Evolutionary conservation across 495 filamentous ascomycete genomes (phyloP).

Genomic region (Talaromyces stipitatus): DNA sequence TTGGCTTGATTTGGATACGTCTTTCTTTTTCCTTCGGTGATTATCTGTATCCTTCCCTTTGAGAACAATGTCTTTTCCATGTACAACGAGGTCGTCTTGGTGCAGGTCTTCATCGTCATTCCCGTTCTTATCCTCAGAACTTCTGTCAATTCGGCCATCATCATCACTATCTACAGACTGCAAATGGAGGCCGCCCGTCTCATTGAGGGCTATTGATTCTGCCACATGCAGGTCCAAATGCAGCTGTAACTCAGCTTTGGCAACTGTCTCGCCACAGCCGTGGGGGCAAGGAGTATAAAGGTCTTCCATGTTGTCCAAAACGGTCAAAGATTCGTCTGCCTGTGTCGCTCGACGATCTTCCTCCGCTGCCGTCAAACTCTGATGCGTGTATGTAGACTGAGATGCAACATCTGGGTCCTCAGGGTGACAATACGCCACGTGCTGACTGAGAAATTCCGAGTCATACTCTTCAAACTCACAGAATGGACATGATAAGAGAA

Average conservation of each 20-base stretch:
- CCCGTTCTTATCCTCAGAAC: neutral
- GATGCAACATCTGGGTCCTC: slow-evolving; percentile 51
- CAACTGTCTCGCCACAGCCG: slow-evolving; percentile 64
- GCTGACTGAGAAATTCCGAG: slow-evolving; percentile 40
- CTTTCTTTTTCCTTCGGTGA: neutral
- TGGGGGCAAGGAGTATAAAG: slow-evolving; percentile 61
- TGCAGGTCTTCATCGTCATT: neutral
- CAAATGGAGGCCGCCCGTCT: slow-evolving; percentile 9
- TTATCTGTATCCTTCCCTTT: neutral
- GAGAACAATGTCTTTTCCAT: neutral
- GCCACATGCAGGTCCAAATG: slow-evolving; percentile 69
- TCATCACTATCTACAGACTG: neutral
- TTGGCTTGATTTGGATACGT: neutral
- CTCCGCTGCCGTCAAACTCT: slow-evolving; percentile 6
- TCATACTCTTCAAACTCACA: slow-evolving; percentile 48
- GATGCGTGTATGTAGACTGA: slow-evolving; percentile 10
- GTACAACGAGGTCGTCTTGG: neutral
- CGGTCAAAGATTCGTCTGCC: neutral
- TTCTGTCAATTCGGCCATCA: neutral
- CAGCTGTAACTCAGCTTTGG: slow-evolving; percentile 52
- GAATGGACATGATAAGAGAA: slow-evolving; percentile 38
- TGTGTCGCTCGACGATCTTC: slow-evolving; percentile 9
- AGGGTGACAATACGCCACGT: slow-evolving; percentile 48
- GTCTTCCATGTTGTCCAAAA: slow-evolving; percentile 19
- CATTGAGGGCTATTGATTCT: slow-evolving; percentile 47